Evolutionary conservation across 371 early-diverging fungal species (phyloP), one percentile per base, ranked within the genome.

Genomic region (Syncephalastrum sp.): DNA sequence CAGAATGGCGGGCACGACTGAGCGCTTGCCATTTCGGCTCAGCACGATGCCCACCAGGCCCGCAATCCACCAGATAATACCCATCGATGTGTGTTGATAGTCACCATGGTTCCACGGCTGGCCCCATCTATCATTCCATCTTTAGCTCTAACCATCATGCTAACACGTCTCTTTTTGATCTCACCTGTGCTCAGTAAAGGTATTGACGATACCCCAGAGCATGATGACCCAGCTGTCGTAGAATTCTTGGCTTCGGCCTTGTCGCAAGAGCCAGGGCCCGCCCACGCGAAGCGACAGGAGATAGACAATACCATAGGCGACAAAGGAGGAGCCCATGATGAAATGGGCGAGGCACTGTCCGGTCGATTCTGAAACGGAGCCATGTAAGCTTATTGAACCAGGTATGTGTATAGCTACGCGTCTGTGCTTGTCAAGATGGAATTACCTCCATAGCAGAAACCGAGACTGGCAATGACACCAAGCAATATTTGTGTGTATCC

Each of bases 301-400:
- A 50, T 84, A 56, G 43, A 83, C 60, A 41, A 87, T 77, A 53
- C 87, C 87, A 61, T 87, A 87, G 13, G 72, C 85, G 23, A 84
- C 75, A 69, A 87, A 87, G 21, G 86, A 85, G 19, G 84, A 84
- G 7, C 87, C 87, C 87, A 87, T 87, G 52, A 87, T 87, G 54
- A 86, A 82, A 59, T 87, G 87, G 1, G 87, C 87, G 42, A 87
- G 66, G 44, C 87, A 87, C 56, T 87, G 87, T 8, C 84, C 87
- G 2, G 74, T 69, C 44, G 67, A 67, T 7, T 82, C 87, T 79
- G 60, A 6, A 38, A 46, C 25, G 16, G 13, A 21, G 6, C 17
- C 38, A 44, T 1, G 47, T 59, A 16, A 16, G n/a, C 24, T 29
- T 47, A 51, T 56, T 13, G 17, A 13, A 14, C 10, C 19, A 46